Evolutionary conservation across 2,329 filamentous ascomycete genomes (phyloP), one percentile per base, ranked within the genome.

Genomic region (Pezicula carpinea): DNA sequence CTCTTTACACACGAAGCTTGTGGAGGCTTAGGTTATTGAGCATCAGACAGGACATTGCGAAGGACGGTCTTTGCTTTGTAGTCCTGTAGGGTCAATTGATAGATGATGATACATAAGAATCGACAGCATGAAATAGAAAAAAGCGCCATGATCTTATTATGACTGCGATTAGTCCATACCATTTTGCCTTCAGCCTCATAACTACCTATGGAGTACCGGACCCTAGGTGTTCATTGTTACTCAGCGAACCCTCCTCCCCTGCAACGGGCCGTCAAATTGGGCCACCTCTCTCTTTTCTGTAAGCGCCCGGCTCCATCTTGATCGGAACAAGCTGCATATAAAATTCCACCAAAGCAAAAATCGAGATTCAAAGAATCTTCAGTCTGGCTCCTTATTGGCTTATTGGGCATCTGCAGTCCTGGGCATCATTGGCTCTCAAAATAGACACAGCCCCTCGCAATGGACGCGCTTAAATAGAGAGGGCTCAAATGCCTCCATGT

Each of bases 391-490:
- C 40, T 44, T 43, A 55, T 57, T 57, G 56, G 53, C 41, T 21
- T 19, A n/a, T 40, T 40, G n/a, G n/a, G n/a, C n/a, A 13, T 29
- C 14, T 29, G 10, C 26, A n/a, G n/a, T n/a, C 10, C 13, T 29
- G 43, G 21, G 47, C 21, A 19, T 31, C 31, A 23, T 42, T 52
- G 39, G 35, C 23, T 31, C 32, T 34, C 43, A 43, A 52, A 57
- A 59, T 60, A 60, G 57, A 54, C 50, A 51, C 57, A 54, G 54
- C 51, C 53, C 51, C 52, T 38, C 21, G 48, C 34, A 39, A 36
- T 49, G 43, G 40, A 29, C 50, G 50, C 50, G 53, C 46, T 52
- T 36, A 19, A 33, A 43, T 21, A 19, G 18, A 19, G 33, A 17
- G 15, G 17, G 18, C 21, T 18, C 6, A 38, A 21, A 11, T 13